Percentiles rank a stretch among this genome's conserved stretches.
Evolutionary conservation across 495 filamentous ascomycete genomes (phyloP).

Genomic region (Penicilliopsis zonata): DNA sequence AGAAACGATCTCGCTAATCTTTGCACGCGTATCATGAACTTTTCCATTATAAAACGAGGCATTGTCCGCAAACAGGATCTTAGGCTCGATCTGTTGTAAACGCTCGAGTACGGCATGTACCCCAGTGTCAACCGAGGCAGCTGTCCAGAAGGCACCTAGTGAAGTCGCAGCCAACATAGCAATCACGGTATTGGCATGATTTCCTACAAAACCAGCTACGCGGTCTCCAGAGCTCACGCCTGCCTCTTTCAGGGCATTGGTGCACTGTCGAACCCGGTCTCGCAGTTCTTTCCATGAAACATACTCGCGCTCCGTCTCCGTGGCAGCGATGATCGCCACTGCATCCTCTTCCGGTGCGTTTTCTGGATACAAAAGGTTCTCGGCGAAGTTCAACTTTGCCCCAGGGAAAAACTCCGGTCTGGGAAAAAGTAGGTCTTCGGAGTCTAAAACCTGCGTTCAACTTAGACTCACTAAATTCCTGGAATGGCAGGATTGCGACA

Average conservation of each 20-base stretch:
- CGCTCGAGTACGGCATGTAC: conserved; percentile 70
- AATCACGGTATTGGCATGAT: conserved; percentile 74
- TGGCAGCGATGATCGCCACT: conserved; percentile 59
- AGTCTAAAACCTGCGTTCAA: conserved; percentile 50
- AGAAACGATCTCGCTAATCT: conserved; percentile 58
- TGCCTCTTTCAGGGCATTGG: conserved; percentile 52
- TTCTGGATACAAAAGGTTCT: conserved; percentile 76
- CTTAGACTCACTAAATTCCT: conserved; percentile 6
- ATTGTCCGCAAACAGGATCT: conserved; percentile 74
- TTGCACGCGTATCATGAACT: conserved; percentile 56
- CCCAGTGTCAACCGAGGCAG: conserved; percentile 77
- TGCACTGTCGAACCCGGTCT: conserved; percentile 61
- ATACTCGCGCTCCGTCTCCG: conserved; percentile 53
- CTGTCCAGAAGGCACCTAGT: conserved; percentile 83
- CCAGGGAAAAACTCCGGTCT: conserved; percentile 73
- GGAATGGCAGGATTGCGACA: conserved; percentile 11
- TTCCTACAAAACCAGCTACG: conserved; percentile 78
- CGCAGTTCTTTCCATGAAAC: conserved; percentile 75
- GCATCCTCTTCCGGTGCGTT: conserved; percentile 42
- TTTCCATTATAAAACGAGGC: conserved; percentile 83
- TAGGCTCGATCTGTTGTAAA: conserved; percentile 68
- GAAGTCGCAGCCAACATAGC: conserved; percentile 73
- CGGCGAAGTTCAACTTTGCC: conserved; percentile 75
- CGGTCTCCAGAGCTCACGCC: conserved; percentile 56
- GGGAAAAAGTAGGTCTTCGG: conserved; percentile 63